Conservation (phyloP, 345 rosid species). For the Lumnitzera littorea region DNA sequence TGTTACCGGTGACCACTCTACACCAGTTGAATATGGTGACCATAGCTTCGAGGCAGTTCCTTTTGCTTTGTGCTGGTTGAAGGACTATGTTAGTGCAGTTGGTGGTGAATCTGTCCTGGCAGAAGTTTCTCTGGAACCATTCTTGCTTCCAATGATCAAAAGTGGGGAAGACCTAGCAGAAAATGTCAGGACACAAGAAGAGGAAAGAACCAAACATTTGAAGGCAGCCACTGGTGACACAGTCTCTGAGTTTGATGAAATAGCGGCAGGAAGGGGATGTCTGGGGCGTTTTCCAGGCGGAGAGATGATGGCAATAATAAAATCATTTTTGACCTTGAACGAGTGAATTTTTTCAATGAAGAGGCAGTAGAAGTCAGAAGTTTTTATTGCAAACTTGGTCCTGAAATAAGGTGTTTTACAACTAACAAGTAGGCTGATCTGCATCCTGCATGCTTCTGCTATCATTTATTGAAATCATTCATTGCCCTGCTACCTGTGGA, state of each 20-base stretch:
- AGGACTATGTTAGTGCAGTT: slow-evolving; percentile 58
- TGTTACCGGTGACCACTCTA: slow-evolving; percentile 93
- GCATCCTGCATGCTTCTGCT: no score
- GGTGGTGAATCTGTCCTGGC: slow-evolving; percentile 61
- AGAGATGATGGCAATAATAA: slow-evolving; percentile 68
- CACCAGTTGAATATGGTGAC: slow-evolving; percentile 94
- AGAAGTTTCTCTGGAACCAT: slow-evolving; percentile 64
- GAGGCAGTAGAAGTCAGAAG: no score
- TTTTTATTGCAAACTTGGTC: no score
- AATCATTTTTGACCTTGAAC: slow-evolving; percentile 31
- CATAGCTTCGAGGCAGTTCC: slow-evolving; percentile 97
- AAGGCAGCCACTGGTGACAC: slow-evolving; percentile 58
- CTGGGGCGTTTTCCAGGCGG: slow-evolving; percentile 95
- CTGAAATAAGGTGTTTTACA: no score
- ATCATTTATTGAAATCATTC: no score
- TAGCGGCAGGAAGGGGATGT: slow-evolving; percentile 85
- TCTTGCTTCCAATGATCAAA: slow-evolving; percentile 61
- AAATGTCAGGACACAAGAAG: slow-evolving; percentile 8
- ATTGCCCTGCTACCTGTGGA: no score
- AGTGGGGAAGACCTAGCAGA: slow-evolving; percentile 36
- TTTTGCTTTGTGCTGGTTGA: slow-evolving; percentile 57
- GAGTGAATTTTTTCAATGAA: not conserved
- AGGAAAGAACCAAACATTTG: slow-evolving; percentile 14
- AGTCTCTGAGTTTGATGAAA: slow-evolving; percentile 61
- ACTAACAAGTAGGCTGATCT: no score